Evolutionary conservation across 495 filamentous ascomycete genomes (phyloP), one percentile per base, ranked within the genome.

Genomic region (Cladorrhinum samala): DNA sequence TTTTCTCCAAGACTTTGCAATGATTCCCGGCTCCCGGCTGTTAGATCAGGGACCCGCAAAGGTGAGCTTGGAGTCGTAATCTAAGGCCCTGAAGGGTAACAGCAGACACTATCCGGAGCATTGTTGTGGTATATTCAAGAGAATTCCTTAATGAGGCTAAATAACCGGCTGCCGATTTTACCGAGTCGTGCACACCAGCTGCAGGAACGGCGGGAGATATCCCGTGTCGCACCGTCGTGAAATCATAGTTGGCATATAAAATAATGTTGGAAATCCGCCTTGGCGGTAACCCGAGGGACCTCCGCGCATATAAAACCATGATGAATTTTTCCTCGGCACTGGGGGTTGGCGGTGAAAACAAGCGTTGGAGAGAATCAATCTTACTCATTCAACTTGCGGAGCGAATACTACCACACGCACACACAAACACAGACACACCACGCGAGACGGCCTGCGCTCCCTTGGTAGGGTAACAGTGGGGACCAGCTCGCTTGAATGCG

Each of bases 81-180:
- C 9, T 39, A 55, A 49, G 16, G 1, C 27, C 33, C 39, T 40
- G 24, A 46, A 46, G 13, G 45, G 53, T 56, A 24, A 42, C 52
- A 52, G 17, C 41, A 27, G 46, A 21, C 46, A 65, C 59, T 66
- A 63, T 66, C 63, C 60, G 63, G 63, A 59, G 57, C 54, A 61
- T 58, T 60, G 48, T 37, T 42, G 11, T 46, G 42, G 37, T 52
- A 52, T 46, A 47, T 27, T 17, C 45, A 25, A 46, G 20, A 19
- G 30, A 45, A 47, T 27, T n/a, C 20, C 18, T 44, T 17, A 57
- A 57, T 40, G 62, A 67, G 64, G 60, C 64, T 67, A 67, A 67
- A 67, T 67, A 37, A 30, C 52, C 49, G 62, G 55, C 46, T 63
- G 60, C 62, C 60, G 62, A 53, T 57, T 67, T 63, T 67, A 56